Evolutionary conservation across 2,329 filamentous ascomycete genomes (phyloP).

Genomic region (Cryoendolithus antarcticus): DNA sequence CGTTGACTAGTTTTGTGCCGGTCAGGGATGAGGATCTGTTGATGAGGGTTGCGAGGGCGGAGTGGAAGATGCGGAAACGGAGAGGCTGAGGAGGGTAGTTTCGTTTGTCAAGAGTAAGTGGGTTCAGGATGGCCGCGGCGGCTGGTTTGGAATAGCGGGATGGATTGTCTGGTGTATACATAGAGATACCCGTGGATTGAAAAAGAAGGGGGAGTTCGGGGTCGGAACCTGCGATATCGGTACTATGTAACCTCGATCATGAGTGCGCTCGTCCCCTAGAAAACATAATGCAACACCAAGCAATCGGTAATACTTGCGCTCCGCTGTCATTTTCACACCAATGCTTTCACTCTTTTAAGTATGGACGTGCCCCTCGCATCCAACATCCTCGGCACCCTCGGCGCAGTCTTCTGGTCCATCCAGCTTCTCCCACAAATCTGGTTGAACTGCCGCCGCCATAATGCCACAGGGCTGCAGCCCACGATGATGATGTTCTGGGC

Average conservation of each 20-base stretch:
- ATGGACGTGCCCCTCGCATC: constrained; percentile 40
- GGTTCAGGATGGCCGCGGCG: too few relatives aligned
- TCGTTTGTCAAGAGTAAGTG: background rate
- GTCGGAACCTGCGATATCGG: too few relatives aligned
- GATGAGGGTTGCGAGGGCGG: constrained; percentile 77
- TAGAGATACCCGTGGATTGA: too few relatives aligned
- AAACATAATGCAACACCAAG: too few relatives aligned
- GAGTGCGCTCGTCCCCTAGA: too few relatives aligned
- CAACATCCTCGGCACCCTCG: constrained; percentile 47
- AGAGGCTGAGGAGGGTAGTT: constrained; percentile 7
- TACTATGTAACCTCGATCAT: too few relatives aligned
- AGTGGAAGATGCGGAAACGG: constrained; percentile 63
- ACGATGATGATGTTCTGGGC: constrained; percentile 65
- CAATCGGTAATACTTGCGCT: too few relatives aligned
- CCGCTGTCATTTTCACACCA: too few relatives aligned
- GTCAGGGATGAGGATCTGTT: constrained; percentile 88
- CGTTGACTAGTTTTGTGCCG: constrained; percentile 83
- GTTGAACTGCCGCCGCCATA: constrained; percentile 54
- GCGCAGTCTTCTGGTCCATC: constrained; percentile 54
- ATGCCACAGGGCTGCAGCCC: constrained; percentile 52
- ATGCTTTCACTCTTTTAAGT: too few relatives aligned
- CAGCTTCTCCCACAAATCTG: constrained; percentile 58
- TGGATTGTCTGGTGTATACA: too few relatives aligned
- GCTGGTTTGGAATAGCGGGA: too few relatives aligned
- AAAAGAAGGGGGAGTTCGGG: too few relatives aligned